Percentiles rank a stretch among this genome's conserved stretches.
Evolutionary conservation across 2,329 filamentous ascomycete species (phyloP).

Genomic region (Pleomassaria siparia): DNA sequence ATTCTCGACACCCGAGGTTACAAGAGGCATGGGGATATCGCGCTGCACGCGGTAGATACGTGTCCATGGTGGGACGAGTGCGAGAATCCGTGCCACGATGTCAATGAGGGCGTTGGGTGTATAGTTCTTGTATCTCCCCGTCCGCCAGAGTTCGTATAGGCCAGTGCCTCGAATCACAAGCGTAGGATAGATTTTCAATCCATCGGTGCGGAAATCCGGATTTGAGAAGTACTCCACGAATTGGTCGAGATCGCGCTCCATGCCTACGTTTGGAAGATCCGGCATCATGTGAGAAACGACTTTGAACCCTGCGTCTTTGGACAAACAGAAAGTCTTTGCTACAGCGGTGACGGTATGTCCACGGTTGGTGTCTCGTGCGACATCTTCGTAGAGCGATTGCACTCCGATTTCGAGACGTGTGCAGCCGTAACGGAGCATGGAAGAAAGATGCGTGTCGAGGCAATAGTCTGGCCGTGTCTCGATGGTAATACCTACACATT

Average conservation of each 20-base stretch:
- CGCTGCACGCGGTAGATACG: slow-evolving; percentile 97
- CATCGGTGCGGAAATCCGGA: slow-evolving; percentile 92
- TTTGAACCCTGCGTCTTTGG: slow-evolving; percentile 98
- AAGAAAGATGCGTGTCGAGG: slow-evolving; percentile 88
- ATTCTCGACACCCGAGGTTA: slow-evolving; percentile 98
- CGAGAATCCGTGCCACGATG: slow-evolving; percentile 92
- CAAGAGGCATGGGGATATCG: slow-evolving; percentile 99
- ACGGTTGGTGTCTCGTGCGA: slow-evolving; percentile 95
- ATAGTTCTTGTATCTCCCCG: slow-evolving; percentile 96
- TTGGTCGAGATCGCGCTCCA: slow-evolving; percentile 96
- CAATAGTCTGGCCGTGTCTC: slow-evolving; percentile 98
- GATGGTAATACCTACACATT: slow-evolving; percentile 98
- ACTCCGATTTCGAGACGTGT: slow-evolving; percentile 93
- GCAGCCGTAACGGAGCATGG: slow-evolving; percentile 97
- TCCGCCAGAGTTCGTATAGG: slow-evolving; percentile 95
- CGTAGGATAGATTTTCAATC: slow-evolving; percentile 96
- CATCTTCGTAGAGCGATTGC: slow-evolving; percentile 95
- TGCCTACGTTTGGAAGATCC: slow-evolving; percentile 94
- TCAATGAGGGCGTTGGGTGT: slow-evolving; percentile 96
- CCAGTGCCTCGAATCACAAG: slow-evolving; percentile 96
- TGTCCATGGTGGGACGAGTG: slow-evolving; percentile 94
- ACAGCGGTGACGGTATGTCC: slow-evolving; percentile 95
- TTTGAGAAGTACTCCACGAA: slow-evolving; percentile 98
- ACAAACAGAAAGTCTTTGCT: slow-evolving; percentile 93
- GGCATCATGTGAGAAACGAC: slow-evolving; percentile 99